Evolutionary conservation across 176 grass and related monocot genomes (phyloP), one percentile per base, ranked within the genome.

Genomic region (Rhynchospora breviuscula): DNA sequence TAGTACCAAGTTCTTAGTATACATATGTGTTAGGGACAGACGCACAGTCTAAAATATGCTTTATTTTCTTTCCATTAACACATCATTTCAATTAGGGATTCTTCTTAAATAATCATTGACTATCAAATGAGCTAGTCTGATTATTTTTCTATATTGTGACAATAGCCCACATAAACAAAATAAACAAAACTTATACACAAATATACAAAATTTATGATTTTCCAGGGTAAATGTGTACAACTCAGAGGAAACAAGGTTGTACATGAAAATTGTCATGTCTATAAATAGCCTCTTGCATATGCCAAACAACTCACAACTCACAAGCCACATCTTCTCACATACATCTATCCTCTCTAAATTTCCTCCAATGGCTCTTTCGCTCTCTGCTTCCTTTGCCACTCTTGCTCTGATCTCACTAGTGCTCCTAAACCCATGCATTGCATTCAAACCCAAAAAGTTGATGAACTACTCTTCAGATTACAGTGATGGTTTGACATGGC

Each of bases 401-500:
- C 80, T 82, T 48, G 45, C 44, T 63, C 58, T 80, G 59, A 43
- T 76, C 35, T 78, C 69, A 63, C 9, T 44, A 44, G 29, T 63
- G 10, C 26, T 57, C 43, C 21, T 77, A 57, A 17, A 68, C 46
- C 62, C 60, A 69, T 88, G 78, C 52, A 82, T 25, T 82, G 80
- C 80, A 47, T 85, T 63, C 52, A n/a, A 85, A 88, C 17, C 35
- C 60, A 89, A 43, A 26, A 86, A 25, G 21, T 54, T 53, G 66
- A 89, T 85, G 83, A 3, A 35, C 80, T 94, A 82, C 51, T 89
- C 79, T 60, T 60, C 64, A n/a, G 84, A 90, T 65, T 63, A 82
- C 78, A 54, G 76, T 46, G 83, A 86, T 83, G 86, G 70, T 56
- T 81, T 81, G 18, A 78, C 87, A 53, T 98, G 95, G 95, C 62